phyloP scores from a whole-genome alignment of 2,329 filamentous ascomycete genomes.

The Ceratocystiopsis brevicomis region DNA sequence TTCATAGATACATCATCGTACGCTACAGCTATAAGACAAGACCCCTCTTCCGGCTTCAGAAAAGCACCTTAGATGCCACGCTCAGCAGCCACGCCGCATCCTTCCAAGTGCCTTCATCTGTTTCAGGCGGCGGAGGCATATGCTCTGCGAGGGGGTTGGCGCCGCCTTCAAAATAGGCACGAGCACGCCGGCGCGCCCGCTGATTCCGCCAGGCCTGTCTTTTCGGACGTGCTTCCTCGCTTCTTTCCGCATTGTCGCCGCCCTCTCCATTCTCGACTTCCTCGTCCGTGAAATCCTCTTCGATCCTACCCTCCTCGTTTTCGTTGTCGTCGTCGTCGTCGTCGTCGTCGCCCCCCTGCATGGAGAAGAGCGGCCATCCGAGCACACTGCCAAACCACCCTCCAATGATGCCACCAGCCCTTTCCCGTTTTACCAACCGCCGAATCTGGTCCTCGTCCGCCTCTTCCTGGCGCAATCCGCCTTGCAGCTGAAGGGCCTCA shows the following conservation, averaged over 20 bases:
- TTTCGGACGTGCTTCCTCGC: too few relatives aligned
- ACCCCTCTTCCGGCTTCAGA: constrained; percentile 18
- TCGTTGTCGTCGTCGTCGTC: constrained; percentile 20
- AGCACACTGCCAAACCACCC: constrained; percentile 41
- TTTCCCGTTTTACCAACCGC: constrained; percentile 34
- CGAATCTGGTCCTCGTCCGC: constrained; percentile 40
- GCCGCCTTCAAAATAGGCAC: constrained; percentile 17
- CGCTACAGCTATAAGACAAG: too few relatives aligned
- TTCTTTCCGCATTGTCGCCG: constrained; percentile 8
- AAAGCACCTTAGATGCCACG: constrained; percentile 42
- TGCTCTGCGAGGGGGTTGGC: constrained; percentile 23
- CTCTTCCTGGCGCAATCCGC: constrained; percentile 18
- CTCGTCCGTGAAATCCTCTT: constrained; percentile 19
- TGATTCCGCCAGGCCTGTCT: constrained; percentile 1
- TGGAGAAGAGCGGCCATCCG: constrained; percentile 42
- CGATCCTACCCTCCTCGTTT: constrained; percentile 19
- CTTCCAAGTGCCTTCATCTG: constrained; percentile 42
- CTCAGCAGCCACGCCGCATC: constrained; percentile 50
- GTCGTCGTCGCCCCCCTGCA: constrained; percentile 40
- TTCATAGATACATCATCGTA: too few relatives aligned
- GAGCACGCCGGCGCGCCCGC: constrained; percentile 4
- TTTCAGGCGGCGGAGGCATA: constrained; percentile 28
- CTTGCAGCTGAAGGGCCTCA: constrained; percentile 26
- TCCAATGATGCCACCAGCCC: constrained; percentile 29
- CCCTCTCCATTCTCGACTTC: constrained; percentile 19